Evolutionary conservation across 805 yeast species (phyloP), one percentile per base, ranked within the genome.

Genomic region (Hanseniaspora clermontiae): DNA sequence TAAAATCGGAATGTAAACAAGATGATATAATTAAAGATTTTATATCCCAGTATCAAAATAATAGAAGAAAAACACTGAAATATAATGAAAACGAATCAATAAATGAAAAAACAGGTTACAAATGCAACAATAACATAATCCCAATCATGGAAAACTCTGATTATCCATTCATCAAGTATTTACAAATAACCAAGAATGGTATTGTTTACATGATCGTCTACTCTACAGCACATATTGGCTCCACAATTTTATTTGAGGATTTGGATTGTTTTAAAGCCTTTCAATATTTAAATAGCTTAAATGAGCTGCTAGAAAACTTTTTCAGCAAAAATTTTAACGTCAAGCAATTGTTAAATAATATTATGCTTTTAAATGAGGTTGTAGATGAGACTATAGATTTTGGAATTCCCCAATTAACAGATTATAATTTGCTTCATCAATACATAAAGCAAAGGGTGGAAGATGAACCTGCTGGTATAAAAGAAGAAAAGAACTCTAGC

Each of bases 341-440:
- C 24, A 15, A 19, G 9, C 29, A 45, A 36, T 15, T 56, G 12
- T 20, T n/a, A 9, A 7, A 24, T n/a, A 95, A 88, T 67, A 77
- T 79, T 60, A 80, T 82, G 37, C 72, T 88, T 50, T 77, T 88
- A 8, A 84, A 83, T 68, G 96, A 89, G 66, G 70, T 88, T n/a
- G 68, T 88, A 46, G 96, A 88, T 65, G 96, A 88, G 65, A 84
- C 88, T 75, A 77, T 87, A 80, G 96, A 89, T 67, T 84, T 78
- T 68, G 96, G 96, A 9, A 70, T 84, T n/a, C 81, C 88, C 1
- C 96, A 89, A 69, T 73, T 84, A 54, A 85, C 96, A 0, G 95
- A 89, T 64, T 78, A 81, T 52, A 84, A 83, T 60, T 77, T 89
- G 12, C 73, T 89, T 55, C 81, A 80, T 63, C 95, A 88, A 65